Conservation (phyloP, 1,139 yeast species). For the Yamadazyma triangularis region DNA sequence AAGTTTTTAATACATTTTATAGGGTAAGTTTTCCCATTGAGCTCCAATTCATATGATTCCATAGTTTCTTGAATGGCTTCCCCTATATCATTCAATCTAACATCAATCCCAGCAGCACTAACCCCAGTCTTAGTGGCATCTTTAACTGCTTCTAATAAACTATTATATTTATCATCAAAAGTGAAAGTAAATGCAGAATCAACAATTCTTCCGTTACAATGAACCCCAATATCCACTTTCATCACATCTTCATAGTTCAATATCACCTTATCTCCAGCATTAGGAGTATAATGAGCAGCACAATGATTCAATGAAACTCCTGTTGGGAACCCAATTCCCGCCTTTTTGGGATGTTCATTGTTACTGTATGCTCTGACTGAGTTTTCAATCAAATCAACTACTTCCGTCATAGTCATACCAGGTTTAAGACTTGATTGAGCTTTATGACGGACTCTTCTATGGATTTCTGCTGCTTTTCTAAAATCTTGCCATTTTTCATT, state of each 20-base stretch:
- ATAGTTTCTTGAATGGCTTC: conserved; percentile 94
- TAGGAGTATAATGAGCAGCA: conserved; percentile 98
- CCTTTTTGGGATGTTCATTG: conserved; percentile 58
- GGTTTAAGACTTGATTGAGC: conserved; percentile 76
- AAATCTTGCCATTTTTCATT: conserved; percentile 75
- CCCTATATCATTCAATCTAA: conserved; percentile 90
- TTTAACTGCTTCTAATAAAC: conserved; percentile 73
- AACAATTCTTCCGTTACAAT: conserved; percentile 90
- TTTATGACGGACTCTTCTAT: conserved; percentile 81
- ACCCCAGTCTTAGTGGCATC: conserved; percentile 96
- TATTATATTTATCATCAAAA: conserved; percentile 80
- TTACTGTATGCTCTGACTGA: conserved; percentile 72
- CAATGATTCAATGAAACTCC: conserved; percentile 90
- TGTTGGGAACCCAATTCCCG: conserved; percentile 97
- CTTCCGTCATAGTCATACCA: conserved; percentile 87
- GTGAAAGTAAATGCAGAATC: conserved; percentile 95
- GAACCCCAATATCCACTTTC: conserved; percentile 98
- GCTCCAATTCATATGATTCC: conserved; percentile 93
- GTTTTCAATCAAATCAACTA: conserved; percentile 86
- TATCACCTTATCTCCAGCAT: conserved; percentile 84
- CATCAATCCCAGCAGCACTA: conserved; percentile 92
- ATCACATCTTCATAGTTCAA: conserved; percentile 83
- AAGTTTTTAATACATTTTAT: conserved; percentile 87
- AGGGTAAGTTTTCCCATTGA: conserved; percentile 80
- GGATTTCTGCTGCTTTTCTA: conserved; percentile 95